Evolutionary conservation across 129 eudicot genomes (phyloP), one percentile per base, ranked within the genome.

Genomic region (Helichrysum umbraculigerum): DNA sequence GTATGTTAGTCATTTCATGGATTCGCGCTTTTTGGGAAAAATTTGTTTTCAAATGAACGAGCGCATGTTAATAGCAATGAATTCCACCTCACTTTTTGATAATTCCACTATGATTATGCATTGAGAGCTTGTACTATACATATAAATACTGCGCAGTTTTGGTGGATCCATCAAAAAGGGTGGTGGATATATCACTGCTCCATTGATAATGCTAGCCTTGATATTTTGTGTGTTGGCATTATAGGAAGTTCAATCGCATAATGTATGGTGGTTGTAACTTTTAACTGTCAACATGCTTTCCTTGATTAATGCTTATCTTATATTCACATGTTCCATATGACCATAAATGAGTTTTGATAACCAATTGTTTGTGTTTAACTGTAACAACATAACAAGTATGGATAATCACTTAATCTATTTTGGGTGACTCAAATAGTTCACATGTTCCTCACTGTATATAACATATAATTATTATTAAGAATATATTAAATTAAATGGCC

Each of bases 1-100:
- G 68, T 73, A 73, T 37, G 61, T 73, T 59, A 30, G 69, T 30
- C 69, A 39, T 73, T 59, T 73, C 22, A 73, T 21, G 33, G 22
- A 37, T 2, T 35, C 25, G 32, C 7, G 29, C 20, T 33, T 21
- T 47, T 5, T 33, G 32, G 76, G 65, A 72, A 34, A 22, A 72
- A 16, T 0, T 73, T 21, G 5, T 14, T 14, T 41, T 33, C 65
- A 22, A 19, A 54, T 32, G 76, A 71, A 50, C 29, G 11, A 6
- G 4, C 51, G 76, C 65, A 4, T 30, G 4, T 54, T 34, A 28
- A 8, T n/a, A 22, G 21, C 4, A 63, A 5, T 63, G 10, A n/a
- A n/a, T n/a, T n/a, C n/a, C n/a, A n/a, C n/a, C n/a, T n/a, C n/a
- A n/a, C n/a, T n/a, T n/a, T n/a, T n/a, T n/a, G n/a, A n/a, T n/a